These are phyloP conservation scores for Neodidymelliopsis sp. DNA, from an alignment of 2,329 filamentous ascomycete genomes.

Conservation along the genomic window DNA sequence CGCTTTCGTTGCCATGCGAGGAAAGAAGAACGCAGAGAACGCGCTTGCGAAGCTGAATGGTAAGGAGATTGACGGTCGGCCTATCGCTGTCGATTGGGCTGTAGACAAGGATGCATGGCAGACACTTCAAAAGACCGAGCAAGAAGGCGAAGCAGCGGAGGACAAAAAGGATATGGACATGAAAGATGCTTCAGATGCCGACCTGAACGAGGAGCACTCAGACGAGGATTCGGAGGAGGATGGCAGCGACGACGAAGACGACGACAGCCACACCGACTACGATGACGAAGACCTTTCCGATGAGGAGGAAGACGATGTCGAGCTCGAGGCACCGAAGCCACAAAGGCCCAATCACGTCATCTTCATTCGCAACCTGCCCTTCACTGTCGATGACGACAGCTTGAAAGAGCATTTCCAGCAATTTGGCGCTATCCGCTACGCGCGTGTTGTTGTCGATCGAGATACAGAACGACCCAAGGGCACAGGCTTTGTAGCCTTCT, in stretches of 20 bases:
- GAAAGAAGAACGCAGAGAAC: constrained; percentile 88
- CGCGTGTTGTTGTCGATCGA: constrained; percentile 86
- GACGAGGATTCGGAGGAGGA: constrained; percentile 54
- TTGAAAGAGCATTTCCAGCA: constrained; percentile 85
- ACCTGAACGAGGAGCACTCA: constrained; percentile 47
- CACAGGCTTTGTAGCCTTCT: constrained; percentile 95
- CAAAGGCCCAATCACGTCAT: constrained; percentile 76
- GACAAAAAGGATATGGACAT: constrained; percentile 51
- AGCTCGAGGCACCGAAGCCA: constrained; percentile 38
- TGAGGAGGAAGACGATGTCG: constrained; percentile 49
- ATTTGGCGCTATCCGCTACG: constrained; percentile 90
- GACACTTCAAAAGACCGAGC: constrained; percentile 57
- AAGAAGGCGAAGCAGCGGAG: constrained; percentile 52
- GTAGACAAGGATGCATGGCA: constrained; percentile 91
- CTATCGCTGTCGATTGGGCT: constrained; percentile 94
- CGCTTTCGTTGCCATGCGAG: constrained; percentile 88
- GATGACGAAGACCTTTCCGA: constrained; percentile 46
- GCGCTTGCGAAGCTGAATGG: constrained; percentile 87
- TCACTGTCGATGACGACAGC: constrained; percentile 81
- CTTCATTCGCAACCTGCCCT: constrained; percentile 94
- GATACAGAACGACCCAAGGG: constrained; percentile 86
- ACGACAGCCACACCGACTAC: constrained; percentile 51
- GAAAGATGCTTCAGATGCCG: constrained; percentile 49
- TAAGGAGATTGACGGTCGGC: constrained; percentile 85
- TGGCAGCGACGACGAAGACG: constrained; percentile 43